Percentiles rank a stretch among this genome's conserved stretches.
These are phyloP conservation scores for Magnaporthiopsis poae DNA, from an alignment of 2,329 filamentous ascomycete species.

Conservation along the genomic window DNA sequence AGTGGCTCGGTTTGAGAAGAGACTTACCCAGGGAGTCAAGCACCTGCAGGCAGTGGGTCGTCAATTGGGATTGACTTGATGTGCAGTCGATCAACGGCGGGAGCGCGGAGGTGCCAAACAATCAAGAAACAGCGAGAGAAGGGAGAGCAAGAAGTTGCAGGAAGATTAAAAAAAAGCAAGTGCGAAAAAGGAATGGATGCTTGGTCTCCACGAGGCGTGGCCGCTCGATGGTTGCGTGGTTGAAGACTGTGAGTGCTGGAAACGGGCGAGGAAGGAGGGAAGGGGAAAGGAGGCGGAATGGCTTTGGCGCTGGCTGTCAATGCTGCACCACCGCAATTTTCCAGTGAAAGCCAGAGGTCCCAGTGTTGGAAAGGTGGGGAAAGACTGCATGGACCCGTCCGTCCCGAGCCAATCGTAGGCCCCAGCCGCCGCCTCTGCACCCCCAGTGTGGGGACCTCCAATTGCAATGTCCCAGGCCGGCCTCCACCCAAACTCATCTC, in stretches of 20 bases:
- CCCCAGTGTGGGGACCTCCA: not conserved
- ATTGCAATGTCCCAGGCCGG: not conserved
- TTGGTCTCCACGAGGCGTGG: not conserved
- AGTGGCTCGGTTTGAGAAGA: not conserved
- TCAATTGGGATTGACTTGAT: not conserved
- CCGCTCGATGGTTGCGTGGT: not conserved
- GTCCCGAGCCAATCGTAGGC: not conserved
- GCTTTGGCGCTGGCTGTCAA: not conserved
- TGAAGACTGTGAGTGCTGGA: not conserved
- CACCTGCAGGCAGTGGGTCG: not conserved
- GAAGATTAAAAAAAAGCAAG: conserved; percentile 16
- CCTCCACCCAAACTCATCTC: not conserved
- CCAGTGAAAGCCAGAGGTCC: not conserved
- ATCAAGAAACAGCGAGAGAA: not conserved
- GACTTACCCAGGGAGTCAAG: not conserved
- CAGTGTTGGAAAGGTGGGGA: not conserved
- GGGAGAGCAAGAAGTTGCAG: conserved; percentile 12
- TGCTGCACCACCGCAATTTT: not conserved
- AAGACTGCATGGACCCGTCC: not conserved
- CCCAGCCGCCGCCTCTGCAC: not conserved
- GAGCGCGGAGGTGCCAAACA: not conserved
- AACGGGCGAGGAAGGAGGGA: conserved; percentile 8
- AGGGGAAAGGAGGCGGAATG: conserved; percentile 5
- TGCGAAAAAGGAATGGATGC: conserved; percentile 13
- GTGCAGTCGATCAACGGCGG: not conserved